Evolutionary conservation across 345 rosid genomes (phyloP).

Genomic region (Populus simonii): DNA sequence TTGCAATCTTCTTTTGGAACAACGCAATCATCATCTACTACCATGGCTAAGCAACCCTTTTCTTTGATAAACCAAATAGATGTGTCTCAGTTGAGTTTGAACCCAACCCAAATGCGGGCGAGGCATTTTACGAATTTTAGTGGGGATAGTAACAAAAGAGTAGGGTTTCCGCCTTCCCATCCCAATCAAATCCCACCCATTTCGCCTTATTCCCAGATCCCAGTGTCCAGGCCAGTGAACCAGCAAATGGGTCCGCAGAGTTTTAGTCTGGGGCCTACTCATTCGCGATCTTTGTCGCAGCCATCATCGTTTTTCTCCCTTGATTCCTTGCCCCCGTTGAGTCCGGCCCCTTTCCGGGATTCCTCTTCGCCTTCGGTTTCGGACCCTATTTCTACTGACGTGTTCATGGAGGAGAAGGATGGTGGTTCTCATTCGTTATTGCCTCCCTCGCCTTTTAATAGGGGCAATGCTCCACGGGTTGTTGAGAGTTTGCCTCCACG

Average conservation of each 20-base stretch:
- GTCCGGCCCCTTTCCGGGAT: conserved; percentile 67
- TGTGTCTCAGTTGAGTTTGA: conserved; percentile 48
- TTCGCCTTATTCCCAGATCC: conserved; percentile 88
- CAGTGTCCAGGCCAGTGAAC: conserved; percentile 48
- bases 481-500: conserved; percentile 77
- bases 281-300: conserved; percentile 82
- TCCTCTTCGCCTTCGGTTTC: conserved; percentile 33
- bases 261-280: conserved; percentile 48
- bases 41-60: conserved; percentile 46
- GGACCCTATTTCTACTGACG: conserved; percentile 50
- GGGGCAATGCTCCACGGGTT: conserved; percentile 39
- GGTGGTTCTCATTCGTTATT: conserved; percentile 47
- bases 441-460: conserved; percentile 66
- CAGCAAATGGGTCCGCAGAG: conserved; percentile 51
- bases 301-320: conserved; percentile 74
- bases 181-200: conserved; percentile 83
- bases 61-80: conserved; percentile 49
- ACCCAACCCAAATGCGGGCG: conserved; percentile 46
- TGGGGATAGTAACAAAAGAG: conserved; percentile 48
- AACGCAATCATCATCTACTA: conserved; percentile 36
- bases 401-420: conserved; percentile 66
- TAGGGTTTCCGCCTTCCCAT: conserved; percentile 83
- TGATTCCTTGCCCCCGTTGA: conserved; percentile 74
- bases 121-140: conserved; percentile 48
- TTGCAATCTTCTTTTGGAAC: conserved; percentile 59